Percentiles rank a stretch among this genome's conserved stretches.
These are phyloP conservation scores for Spirogloea muscicola DNA, from an alignment of 139 green algal species.

Conservation along the genomic window DNA sequence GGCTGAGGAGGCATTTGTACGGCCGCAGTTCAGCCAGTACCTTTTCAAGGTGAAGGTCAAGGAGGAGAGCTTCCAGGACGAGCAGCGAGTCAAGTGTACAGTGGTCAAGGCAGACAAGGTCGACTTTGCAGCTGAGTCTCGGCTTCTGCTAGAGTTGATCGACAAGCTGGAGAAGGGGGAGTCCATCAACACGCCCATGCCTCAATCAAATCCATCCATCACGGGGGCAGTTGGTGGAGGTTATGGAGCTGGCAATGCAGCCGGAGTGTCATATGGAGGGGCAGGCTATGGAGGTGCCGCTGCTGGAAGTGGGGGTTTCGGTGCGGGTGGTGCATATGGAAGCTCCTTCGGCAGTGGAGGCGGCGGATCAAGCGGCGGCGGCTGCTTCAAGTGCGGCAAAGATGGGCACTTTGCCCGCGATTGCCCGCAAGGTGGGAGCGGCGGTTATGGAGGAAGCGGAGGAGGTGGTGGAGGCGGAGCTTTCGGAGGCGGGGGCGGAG, in stretches of 20 bases:
- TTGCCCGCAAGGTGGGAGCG: constrained; percentile 32
- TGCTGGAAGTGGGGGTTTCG: constrained; percentile 25
- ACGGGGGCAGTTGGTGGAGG: constrained; percentile 19
- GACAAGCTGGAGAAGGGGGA: constrained; percentile 42
- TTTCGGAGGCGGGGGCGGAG: constrained; percentile 20
- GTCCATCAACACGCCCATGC: constrained; percentile 4
- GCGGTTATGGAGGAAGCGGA: too few species aligned
- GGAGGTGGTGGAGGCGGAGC: constrained; percentile 10
- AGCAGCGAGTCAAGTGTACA: constrained; percentile 69
- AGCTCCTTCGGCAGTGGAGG: constrained; percentile 30
- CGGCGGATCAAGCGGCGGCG: constrained; percentile 20
- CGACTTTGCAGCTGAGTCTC: constrained; percentile 39
- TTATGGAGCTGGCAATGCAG: constrained; percentile 23
- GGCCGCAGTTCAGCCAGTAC: constrained; percentile 52
- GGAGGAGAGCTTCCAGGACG: constrained; percentile 85
- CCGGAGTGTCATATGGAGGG: constrained; percentile 17
- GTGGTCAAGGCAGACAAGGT: constrained; percentile 49
- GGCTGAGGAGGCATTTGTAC: constrained; percentile 13
- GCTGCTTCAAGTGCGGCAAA: constrained; percentile 49
- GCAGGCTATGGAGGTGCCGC: constrained; percentile 25
- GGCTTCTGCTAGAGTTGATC: constrained; percentile 41
- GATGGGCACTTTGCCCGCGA: constrained; percentile 44
- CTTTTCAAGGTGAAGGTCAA: constrained; percentile 68
- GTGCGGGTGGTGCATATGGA: constrained; percentile 5
- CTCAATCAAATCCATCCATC: background rate